phyloP scores from a whole-genome alignment of 148 eudicot genomes.

The Dianthus caryophyllus region DNA sequence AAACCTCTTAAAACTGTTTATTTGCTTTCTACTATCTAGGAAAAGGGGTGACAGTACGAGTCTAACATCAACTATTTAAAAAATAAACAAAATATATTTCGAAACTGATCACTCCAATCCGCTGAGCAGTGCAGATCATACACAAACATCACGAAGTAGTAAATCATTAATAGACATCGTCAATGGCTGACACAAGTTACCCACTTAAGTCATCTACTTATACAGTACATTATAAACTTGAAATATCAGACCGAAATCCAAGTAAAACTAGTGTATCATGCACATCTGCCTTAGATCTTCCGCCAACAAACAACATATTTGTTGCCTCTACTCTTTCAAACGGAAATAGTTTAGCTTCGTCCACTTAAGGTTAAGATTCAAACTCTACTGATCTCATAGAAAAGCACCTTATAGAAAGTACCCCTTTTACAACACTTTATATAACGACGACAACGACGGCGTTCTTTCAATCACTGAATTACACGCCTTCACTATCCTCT shows the following conservation, averaged over 20 bases:
- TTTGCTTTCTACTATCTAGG: too few species aligned
- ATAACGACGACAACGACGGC: not conserved
- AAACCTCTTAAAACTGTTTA: too few species aligned
- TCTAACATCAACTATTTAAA: too few species aligned
- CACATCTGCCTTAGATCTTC: conserved; percentile 1
- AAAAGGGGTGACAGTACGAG: too few species aligned
- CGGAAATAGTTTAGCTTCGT: not conserved
- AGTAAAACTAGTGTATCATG: not conserved
- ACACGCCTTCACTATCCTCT: not conserved
- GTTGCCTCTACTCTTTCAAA: not conserved
- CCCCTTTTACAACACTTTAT: not conserved
- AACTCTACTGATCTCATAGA: not conserved
- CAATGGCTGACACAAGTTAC: not conserved
- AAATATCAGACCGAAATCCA: not conserved
- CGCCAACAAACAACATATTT: not conserved
- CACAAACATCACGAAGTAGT: not conserved
- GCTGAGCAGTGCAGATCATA: not conserved
- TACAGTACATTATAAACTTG: not conserved
- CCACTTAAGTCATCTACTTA: not conserved
- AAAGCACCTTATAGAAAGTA: not conserved
- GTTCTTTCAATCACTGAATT: not conserved
- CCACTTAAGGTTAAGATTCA: not conserved
- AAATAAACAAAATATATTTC: not conserved
- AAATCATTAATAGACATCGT: not conserved
- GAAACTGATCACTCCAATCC: not conserved